Evolutionary conservation across 2,329 filamentous ascomycete genomes (phyloP), one percentile per base, ranked within the genome.

Genomic region (Diaporthe ampelina): DNA sequence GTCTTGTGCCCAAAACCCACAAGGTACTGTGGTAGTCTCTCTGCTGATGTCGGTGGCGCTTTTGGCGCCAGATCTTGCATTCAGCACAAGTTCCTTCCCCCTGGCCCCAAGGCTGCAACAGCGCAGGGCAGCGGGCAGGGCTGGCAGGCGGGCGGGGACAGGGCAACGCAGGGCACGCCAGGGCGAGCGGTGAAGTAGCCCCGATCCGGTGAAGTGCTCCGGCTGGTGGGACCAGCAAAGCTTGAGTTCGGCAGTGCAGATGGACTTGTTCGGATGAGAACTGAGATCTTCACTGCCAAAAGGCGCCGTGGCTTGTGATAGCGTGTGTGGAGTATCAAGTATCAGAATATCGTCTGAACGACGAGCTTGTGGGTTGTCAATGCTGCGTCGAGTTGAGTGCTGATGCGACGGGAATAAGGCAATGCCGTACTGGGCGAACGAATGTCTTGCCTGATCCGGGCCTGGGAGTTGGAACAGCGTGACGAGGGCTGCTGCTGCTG

Each of bases 1-100:
- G 45, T 35, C 21, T 67, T 19, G 29, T 26, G 29, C 13, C 63
- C 63, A 35, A 24, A 37, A 35, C 48, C 26, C 29, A 43, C 40
- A 19, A 15, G 40, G 40, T 10, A 56, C 24, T 26, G 24, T 54
- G 11, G 4, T 50, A 15, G 40, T 43, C 40, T 19, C 40, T 43
- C 15, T 43, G 72, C 26, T 73, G 72, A 70, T 73, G 65, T 73
- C 54, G 67, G 72, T 73, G 72, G 72, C 63, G 72, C 65, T 24
- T 26, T 73, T 70, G 71, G 24, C 40, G 40, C 40, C 40, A 43
- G 40, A 56, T 67, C 63, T 40, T 40, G 29, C 35, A 70, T 57
- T 45, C 24, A 24, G 43, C 15, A 43, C 40, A 43, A 19, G 3
- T 19, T 19, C 15, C 24, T 32, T 29, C 50, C 69, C 69, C 57